Evolutionary conservation across 2,329 filamentous ascomycete genomes (phyloP), one percentile per base, ranked within the genome.

Genomic region (Stromatinia cepivora): DNA sequence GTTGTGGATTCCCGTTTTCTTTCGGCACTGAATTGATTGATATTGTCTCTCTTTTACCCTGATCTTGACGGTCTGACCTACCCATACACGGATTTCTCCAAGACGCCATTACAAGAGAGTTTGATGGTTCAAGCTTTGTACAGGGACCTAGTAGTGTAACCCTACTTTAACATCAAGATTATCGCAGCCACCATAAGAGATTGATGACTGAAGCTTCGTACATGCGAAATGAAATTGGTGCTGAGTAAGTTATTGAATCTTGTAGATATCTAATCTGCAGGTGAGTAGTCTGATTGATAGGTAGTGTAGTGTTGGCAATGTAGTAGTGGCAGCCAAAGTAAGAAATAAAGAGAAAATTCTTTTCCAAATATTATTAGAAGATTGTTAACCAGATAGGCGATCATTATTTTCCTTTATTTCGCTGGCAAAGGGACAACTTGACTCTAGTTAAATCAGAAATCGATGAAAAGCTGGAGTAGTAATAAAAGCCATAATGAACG

Each of bases 1-100:
- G 13, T 39, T 25, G 61, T 63, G 61, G 61, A 52, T 52, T 52
- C 31, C 28, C 10, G 31, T 25, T 17, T 39, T 52, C 46, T 39
- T 39, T 52, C 46, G 36, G 15, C 61, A 20, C 46, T n/a, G 61
- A 39, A 39, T 63, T 52, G 46, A 39, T 63, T 52, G 46, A 36
- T 48, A 17, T 39, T 34, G 8, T 34, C 31, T 50, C 28, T 25
- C 25, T 48, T 56, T 28, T 22, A 25, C 45, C 59, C 45, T 50
- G 46, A 62, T 50, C 59, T 62, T 50, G 45, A 50, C 20, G 13
- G 39, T 42, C 39, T 42, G 39, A 15, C 15, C 20, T 36, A n/a
- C 10, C 15, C 31, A 46, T 36, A 25, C 25, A 62, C 46, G 42
- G 25, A 62, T 31, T 48, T 36, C 28, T 17, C 28, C 45, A 58